These are phyloP conservation scores for Crassisporium funariophilum DNA, from an alignment of 768 basidiomycete species.

Conservation along the genomic window DNA sequence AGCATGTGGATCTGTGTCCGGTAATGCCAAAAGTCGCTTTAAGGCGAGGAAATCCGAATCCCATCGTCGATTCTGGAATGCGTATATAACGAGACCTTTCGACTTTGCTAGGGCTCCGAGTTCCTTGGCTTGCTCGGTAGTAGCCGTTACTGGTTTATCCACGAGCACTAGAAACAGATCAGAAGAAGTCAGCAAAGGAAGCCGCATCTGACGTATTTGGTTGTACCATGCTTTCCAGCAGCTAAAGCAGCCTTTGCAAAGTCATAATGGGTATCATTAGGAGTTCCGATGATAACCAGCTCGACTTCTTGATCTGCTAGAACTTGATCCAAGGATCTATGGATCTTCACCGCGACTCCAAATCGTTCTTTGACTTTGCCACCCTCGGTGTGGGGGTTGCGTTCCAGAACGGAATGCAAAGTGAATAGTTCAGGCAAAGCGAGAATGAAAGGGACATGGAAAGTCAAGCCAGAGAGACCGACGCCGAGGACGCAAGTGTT, in stretches of 20 bases:
- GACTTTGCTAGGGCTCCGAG: constrained; percentile 59
- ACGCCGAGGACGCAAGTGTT: constrained; percentile 74
- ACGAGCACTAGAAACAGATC: constrained; percentile 56
- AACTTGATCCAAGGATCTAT: constrained; percentile 62
- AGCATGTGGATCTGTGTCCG: constrained; percentile 50
- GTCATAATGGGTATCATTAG: constrained; percentile 72
- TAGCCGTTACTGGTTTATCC: constrained; percentile 77
- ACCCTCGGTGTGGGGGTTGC: constrained; percentile 60
- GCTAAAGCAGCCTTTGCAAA: constrained; percentile 66
- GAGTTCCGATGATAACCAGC: constrained; percentile 68
- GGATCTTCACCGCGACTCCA: constrained; percentile 57
- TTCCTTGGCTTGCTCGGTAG: constrained; percentile 56
- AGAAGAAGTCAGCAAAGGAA: neutral
- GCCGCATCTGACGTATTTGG: neutral
- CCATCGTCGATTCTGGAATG: constrained; percentile 77
- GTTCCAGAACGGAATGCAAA: constrained; percentile 74
- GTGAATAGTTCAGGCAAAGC: constrained; percentile 70
- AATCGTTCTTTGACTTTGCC: constrained; percentile 71
- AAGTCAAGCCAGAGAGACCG: constrained; percentile 75
- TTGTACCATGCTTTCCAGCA: constrained; percentile 73
- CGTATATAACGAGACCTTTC: constrained; percentile 66
- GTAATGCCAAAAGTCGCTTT: constrained; percentile 56
- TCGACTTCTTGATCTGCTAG: constrained; percentile 66
- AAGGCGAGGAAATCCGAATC: constrained; percentile 78
- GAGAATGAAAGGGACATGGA: constrained; percentile 80